Conservation (phyloP, 306 rosid genomes). For the Prunus kanzakura region DNA sequence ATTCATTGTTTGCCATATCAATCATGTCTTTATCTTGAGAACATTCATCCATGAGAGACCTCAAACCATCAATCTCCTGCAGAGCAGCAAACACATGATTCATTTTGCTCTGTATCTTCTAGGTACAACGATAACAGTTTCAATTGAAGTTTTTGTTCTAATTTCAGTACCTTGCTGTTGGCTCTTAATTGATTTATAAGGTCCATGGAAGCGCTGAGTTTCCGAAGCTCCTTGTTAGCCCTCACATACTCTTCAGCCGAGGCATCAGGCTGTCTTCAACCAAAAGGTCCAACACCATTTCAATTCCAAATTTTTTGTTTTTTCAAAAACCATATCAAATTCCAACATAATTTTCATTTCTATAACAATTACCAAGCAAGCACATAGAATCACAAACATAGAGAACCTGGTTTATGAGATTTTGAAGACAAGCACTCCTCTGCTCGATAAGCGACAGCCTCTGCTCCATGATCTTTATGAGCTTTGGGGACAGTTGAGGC, state of each 20-base stretch:
- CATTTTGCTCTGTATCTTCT: not conserved
- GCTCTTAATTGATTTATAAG: conserved; percentile 69
- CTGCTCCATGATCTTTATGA: conserved; percentile 73
- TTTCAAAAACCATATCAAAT: too few relatives aligned
- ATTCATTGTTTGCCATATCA: conserved; percentile 69
- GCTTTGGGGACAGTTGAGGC: conserved; percentile 51
- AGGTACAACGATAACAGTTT: not conserved
- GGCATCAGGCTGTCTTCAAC: conserved; percentile 85
- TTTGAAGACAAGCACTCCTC: conserved; percentile 53
- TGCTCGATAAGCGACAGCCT: conserved; percentile 61
- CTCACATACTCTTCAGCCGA: conserved; percentile 72
- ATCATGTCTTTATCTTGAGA: conserved; percentile 80
- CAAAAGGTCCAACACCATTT: conserved; percentile 6
- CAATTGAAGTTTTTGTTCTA: not conserved
- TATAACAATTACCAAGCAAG: too few relatives aligned
- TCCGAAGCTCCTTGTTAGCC: conserved; percentile 89
- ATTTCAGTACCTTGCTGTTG: conserved; percentile 61
- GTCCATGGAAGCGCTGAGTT: conserved; percentile 56
- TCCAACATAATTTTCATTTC: too few relatives aligned
- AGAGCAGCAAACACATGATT: not conserved
- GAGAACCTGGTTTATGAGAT: conserved; percentile 2
- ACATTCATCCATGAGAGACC: conserved; percentile 61
- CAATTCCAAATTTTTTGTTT: not conserved
- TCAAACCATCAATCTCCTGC: conserved; percentile 74
- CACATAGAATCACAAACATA: not conserved